Base-by-base conservation (phyloP, 768 basidiomycete genomes). In the Boletellus emodensis region DNA sequence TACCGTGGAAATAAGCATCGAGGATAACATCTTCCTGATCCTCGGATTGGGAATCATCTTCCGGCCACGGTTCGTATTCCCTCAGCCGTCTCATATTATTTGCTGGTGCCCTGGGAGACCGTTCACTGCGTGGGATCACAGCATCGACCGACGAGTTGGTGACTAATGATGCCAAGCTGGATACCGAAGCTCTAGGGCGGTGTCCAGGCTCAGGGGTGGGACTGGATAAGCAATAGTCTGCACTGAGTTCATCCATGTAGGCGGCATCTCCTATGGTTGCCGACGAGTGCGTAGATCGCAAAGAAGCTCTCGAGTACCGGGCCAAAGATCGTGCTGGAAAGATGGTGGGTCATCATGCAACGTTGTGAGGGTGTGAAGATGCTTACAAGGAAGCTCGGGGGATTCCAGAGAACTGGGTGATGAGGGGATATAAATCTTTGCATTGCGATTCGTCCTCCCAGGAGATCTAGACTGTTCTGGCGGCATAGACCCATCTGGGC, bases 131-230 rank as follows among this genome's bases (percentile, higher is more conserved):
- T 9, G 79, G 77, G 48, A 83, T 71, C 42, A 85, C 68, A 11
- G 79, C 83, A 26, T 85, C 81, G 2, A 77, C 76, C 4, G 84
- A 84, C 36, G 72, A 67, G 32, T 76, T 77, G 0, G 83, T 81
- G 71, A 79, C 71, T 51, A 82, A 65, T 0, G 83, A 82, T 24
- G 76, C 75, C 44, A 84, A 65, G 55, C 81, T 84, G 40, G 72
- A 74, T 44, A 77, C 68, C 5, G 83, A 84, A 26, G 68, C 68
- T 34, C 72, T 65, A 20, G 63, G 60, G 14, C 35, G 46, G 18
- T 18, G 44, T 10, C 54, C 53, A 38, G 51, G 40, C 32, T 57
- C 62, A 10, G 62, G 55, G 8, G 56, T 48, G 11, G 60, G 61
- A 37, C 48, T 59, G 22, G 58, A 58, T 35, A 68, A 48, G 28